Percentiles rank a stretch among this genome's conserved stretches.
Evolutionary conservation across 106 monocot species (phyloP).

Genomic region (Ottelia alismoides): DNA sequence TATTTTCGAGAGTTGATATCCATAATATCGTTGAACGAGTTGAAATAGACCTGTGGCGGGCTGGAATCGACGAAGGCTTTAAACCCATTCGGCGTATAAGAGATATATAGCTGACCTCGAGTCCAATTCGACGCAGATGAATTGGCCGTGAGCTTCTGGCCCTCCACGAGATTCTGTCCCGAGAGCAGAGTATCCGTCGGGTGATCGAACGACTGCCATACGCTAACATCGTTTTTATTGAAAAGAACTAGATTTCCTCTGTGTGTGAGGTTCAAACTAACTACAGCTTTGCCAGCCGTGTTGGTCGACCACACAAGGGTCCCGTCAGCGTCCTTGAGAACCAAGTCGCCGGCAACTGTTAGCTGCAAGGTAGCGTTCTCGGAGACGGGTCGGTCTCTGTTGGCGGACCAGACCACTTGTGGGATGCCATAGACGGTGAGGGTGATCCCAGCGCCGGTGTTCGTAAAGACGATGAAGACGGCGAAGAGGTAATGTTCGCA

Average conservation of each 20-base stretch:
- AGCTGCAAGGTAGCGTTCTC: slow-evolving; percentile 36
- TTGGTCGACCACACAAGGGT: slow-evolving; percentile 34
- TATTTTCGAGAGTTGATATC: no score
- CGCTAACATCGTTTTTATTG: slow-evolving; percentile 1
- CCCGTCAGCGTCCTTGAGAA: slow-evolving; percentile 29
- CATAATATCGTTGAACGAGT: no score
- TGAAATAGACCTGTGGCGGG: background rate
- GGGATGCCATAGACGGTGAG: background rate
- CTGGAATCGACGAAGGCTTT: background rate
- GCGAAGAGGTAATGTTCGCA: slow-evolving; percentile 25
- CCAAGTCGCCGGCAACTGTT: slow-evolving; percentile 25
- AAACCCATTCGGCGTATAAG: background rate
- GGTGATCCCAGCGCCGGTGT: slow-evolving; percentile 7
- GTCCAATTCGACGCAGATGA: background rate
- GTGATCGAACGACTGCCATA: slow-evolving; percentile 63
- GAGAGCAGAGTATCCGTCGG: slow-evolving; percentile 33
- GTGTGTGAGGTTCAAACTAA: slow-evolving; percentile 23
- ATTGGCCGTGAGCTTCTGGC: slow-evolving; percentile 1
- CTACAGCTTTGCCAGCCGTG: slow-evolving; percentile 26
- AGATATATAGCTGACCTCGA: background rate
- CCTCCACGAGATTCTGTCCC: slow-evolving; percentile 11
- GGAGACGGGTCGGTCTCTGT: slow-evolving; percentile 21
- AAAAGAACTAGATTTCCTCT: slow-evolving; percentile 38
- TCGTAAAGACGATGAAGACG: slow-evolving; percentile 29
- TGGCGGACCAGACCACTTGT: slow-evolving; percentile 41